phyloP scores from a whole-genome alignment of 805 yeast genomes.

The Lachancea dasiensis region DNA sequence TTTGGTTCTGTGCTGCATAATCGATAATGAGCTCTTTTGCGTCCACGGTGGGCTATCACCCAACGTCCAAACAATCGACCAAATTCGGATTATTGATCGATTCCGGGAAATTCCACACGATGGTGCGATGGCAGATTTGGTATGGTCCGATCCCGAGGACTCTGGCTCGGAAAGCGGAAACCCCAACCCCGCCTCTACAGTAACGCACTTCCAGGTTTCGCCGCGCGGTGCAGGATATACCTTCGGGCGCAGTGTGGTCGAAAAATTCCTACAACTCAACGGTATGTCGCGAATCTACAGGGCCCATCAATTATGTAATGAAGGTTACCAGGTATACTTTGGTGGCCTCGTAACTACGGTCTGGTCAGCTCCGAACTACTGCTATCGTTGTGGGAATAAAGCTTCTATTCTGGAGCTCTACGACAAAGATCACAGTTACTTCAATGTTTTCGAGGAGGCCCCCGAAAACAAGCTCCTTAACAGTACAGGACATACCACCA shows the following conservation, averaged over 20 bases:
- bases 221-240: conserved; percentile 98
- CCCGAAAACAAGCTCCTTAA: conserved; percentile 67
- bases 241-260: conserved; percentile 87
- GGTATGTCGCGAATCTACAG: conserved; percentile 74
- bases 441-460: conserved; percentile 95
- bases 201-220: conserved; percentile 70
- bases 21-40: conserved; percentile 85
- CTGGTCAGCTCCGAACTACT: conserved; percentile 98
- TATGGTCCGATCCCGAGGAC: conserved; percentile 97
- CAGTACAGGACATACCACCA: conserved; percentile 15
- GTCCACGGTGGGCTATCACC: conserved; percentile 98
- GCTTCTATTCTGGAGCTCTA: conserved; percentile 93
- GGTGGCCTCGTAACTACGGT: conserved; percentile 89
- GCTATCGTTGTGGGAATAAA: conserved; percentile 93
- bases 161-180: conserved; percentile 52
- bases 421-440: conserved; percentile 58
- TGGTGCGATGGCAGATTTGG: conserved; percentile 98
- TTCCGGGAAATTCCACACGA: conserved; percentile 96
- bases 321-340: conserved; percentile 90
- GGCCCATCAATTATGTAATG: conserved; percentile 96
- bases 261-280: conserved; percentile 75
- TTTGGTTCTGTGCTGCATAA: conserved; percentile 80
- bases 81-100: conserved; percentile 82
- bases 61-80: conserved; percentile 88
- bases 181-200: conserved; percentile 4